Conservation (phyloP, 108 stramenopile genomes). For the Chaetoceros tenuissimus region DNA sequence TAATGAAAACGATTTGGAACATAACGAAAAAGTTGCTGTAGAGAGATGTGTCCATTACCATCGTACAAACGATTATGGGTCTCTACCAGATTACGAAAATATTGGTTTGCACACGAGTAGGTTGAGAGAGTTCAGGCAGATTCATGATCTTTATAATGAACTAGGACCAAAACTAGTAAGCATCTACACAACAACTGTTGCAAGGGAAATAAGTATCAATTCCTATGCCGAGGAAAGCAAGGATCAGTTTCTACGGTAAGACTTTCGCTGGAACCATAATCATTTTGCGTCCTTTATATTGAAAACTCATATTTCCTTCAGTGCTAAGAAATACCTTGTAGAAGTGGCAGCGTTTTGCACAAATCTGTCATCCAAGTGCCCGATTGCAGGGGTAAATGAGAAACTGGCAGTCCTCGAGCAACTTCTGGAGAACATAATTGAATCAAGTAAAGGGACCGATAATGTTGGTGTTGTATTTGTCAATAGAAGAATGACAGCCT, state of each 20-base stretch:
- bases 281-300: background rate
- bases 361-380: background rate
- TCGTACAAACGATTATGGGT: background rate
- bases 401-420: conserved; percentile 39
- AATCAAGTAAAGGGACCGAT: conserved; percentile 7
- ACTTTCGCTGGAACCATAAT: no score
- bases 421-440: conserved; percentile 21
- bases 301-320: background rate
- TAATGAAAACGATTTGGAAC: background rate
- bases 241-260: conserved; percentile 15
- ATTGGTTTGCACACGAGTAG: conserved; percentile 22
- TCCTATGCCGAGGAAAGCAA: conserved; percentile 34
- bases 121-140: conserved; percentile 40
- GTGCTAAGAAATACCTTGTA: background rate
- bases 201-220: conserved; percentile 32
- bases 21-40: background rate
- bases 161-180: conserved; percentile 30
- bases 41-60: conserved; percentile 6
- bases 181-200: conserved; percentile 22
- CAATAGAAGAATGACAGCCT: conserved; percentile 41
- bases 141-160: conserved; percentile 33
- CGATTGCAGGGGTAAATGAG: conserved; percentile 21
- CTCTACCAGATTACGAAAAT: conserved; percentile 21
- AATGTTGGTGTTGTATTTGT: conserved; percentile 52
- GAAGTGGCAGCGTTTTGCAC: background rate